Evolutionary conservation across 1,284 basidiomycete species (phyloP), one percentile per base, ranked within the genome.

Genomic region (Heliocybe sulcata): DNA sequence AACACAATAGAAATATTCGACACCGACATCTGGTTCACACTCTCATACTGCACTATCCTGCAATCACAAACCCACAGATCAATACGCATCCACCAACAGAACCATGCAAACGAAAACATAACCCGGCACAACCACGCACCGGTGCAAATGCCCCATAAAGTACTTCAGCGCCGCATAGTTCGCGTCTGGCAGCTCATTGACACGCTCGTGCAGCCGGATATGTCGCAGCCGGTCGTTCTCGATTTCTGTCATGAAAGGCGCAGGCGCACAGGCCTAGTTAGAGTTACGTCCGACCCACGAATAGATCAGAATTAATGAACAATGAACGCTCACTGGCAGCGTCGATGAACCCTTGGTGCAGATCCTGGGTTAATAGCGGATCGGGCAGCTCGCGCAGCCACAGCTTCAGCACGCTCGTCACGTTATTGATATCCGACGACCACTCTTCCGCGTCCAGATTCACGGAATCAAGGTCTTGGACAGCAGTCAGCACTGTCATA

Each of bases 81-180:
- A 57, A 33, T 35, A 20, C 3, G 16, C 16, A 56, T 29, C 22
- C 45, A 59, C 22, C n/a, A n/a, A 55, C 31, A 51, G 33, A 19
- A 31, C 29, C 29, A 31, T 31, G 29, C 11, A 8, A 31, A 57
- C 52, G n/a, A 12, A 45, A 25, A 47, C 25, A 25, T 20, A 26
- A 10, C 52, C 45, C 35, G 49, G 35, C n/a, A n/a, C n/a, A n/a
- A 31, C 31, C 11, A 70, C 77, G 59, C 61, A 94, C 92, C 81
- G 85, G 74, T 98, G 81, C 57, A 99, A 72, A 73, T 99, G 96
- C 10, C 90, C 94, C 80, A 99, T 82, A 66, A 99, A 89, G 69
- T 83, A 98, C 69, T 98, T 98, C 54, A 99, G 77, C 1, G 96
- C 98, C 0, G 97, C 93, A 66, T 99, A 99, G 71, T 99, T 98